phyloP scores from a whole-genome alignment of 2,329 filamentous ascomycete species.

The Cercospora berteroae region DNA sequence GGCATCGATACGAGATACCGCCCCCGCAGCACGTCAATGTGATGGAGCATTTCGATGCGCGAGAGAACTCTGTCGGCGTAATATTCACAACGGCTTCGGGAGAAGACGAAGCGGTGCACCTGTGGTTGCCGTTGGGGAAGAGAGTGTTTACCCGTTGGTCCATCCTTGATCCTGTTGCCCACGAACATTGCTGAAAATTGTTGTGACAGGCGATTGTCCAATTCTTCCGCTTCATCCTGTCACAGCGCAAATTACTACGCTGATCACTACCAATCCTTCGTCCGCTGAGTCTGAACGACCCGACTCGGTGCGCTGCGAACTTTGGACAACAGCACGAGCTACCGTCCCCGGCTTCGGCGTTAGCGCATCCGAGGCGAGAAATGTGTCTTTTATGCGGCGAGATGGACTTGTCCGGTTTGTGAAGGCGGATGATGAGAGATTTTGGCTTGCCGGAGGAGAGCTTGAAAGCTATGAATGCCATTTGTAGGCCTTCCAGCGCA shows the following conservation, averaged over 20 bases:
- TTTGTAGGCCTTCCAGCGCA: not conserved
- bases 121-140: conserved; percentile 36
- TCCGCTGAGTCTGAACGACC: conserved; percentile 27
- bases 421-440: conserved; percentile 30
- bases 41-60: conserved; percentile 26
- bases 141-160: conserved; percentile 31
- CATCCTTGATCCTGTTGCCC: not conserved
- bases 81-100: conserved; percentile 27
- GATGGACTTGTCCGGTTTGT: conserved; percentile 39
- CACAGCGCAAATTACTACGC: conserved; percentile 33
- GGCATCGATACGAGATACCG: not conserved
- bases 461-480: conserved; percentile 40
- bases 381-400: conserved; percentile 31
- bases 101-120: conserved; percentile 27
- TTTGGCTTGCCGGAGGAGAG: conserved; percentile 36
- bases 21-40: conserved; percentile 1
- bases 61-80: conserved; percentile 33
- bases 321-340: conserved; percentile 15
- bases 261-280: conserved; percentile 29
- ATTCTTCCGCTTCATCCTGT: conserved; percentile 32
- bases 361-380: conserved; percentile 8
- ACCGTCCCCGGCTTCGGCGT: not conserved
- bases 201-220: conserved; percentile 29
- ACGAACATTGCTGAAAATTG: not conserved
- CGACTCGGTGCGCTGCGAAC: conserved; percentile 26